Evolutionary conservation across 306 rosid species (phyloP), one percentile per base, ranked within the genome.

Genomic region (Morella rubra): DNA sequence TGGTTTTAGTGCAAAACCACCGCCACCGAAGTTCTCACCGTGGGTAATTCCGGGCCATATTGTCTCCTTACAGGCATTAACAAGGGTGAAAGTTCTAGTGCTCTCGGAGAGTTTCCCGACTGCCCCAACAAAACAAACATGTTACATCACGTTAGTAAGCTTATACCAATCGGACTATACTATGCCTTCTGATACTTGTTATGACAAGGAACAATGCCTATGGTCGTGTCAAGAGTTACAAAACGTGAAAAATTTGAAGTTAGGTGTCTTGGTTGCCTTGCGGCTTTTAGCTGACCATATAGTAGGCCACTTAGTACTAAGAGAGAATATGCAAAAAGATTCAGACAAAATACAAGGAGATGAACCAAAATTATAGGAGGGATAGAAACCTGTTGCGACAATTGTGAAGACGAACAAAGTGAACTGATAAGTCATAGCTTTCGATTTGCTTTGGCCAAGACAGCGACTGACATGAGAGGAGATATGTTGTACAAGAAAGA

Each of bases 31-130:
- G 81, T 88, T 86, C 27, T 86, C 89, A 41, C 79, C 71, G 9
- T 69, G 81, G 19, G 90, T 87, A 16, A 86, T 79, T 15, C 85
- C 92, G 3, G 90, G 92, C 95, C 92, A 90, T 75, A 90, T 77
- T 53, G 84, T 86, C 44, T 90, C 90, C 53, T 90, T 82, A 86
- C 92, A 87, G 81, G 72, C 41, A 61, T 90, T 90, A 44, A 84
- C 90, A 37, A 90, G 1, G 49, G 90, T 81, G 84, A 89, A 86
- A 24, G 68, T 73, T 72, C 79, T 81, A 2, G 51, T 81, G 79
- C 90, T 78, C 73, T 67, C 79, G 18, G 81, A 72, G 13, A 64
- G 45, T 27, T 72, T 58, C 50, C 73, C 78, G 65, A 69, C 89
- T 86, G 81, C 79, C 41, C 41, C 72, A 37, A 74, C 51, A 60